Conservation (phyloP, 1,284 basidiomycete species). For the Testicularia cyperi region DNA sequence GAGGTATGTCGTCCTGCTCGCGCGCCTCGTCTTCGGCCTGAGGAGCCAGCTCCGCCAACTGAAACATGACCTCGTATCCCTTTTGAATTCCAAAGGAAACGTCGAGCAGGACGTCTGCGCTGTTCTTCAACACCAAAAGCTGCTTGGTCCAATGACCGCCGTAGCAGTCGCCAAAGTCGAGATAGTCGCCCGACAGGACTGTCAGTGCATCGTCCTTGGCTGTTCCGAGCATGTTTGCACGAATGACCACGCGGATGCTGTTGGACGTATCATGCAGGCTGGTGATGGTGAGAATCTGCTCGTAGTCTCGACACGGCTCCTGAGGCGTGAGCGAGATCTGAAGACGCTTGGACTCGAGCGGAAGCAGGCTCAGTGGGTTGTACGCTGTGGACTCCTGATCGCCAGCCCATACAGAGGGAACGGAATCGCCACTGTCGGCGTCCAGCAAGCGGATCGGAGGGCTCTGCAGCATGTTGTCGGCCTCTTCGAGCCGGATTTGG, state of each 20-base stretch:
- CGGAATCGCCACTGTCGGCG: slow-evolving; percentile 12
- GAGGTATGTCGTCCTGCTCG: slow-evolving; percentile 31
- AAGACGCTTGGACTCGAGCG: slow-evolving; percentile 26
- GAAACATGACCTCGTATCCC: slow-evolving; percentile 63
- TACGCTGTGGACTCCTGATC: slow-evolving; percentile 27
- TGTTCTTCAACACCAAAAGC: slow-evolving; percentile 63
- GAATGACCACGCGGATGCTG: slow-evolving; percentile 47
- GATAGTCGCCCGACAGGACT: slow-evolving; percentile 61
- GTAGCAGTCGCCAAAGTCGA: slow-evolving; percentile 64
- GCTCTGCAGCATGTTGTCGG: slow-evolving; percentile 46
- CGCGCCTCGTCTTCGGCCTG: slow-evolving; percentile 31
- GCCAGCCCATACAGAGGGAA: slow-evolving; percentile 35
- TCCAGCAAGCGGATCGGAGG: slow-evolving; percentile 36
- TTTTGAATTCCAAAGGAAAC: slow-evolving; percentile 62
- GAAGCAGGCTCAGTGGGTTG: slow-evolving; percentile 16
- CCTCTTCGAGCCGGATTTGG: slow-evolving; percentile 50
- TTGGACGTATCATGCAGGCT: slow-evolving; percentile 51
- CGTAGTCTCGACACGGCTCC: slow-evolving; percentile 51
- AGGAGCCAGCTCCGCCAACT: slow-evolving; percentile 61
- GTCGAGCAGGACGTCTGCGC: slow-evolving; percentile 62
- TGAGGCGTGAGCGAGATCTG: slow-evolving; percentile 36
- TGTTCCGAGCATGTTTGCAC: slow-evolving; percentile 56
- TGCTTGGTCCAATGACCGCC: slow-evolving; percentile 64
- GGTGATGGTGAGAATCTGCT: slow-evolving; percentile 53
- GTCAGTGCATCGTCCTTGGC: slow-evolving; percentile 61